Percentiles rank a stretch among this genome's conserved stretches.
These are phyloP conservation scores for Teratosphaeria epicoccoides DNA, from an alignment of 2,329 filamentous ascomycete species.

Conservation along the genomic window DNA sequence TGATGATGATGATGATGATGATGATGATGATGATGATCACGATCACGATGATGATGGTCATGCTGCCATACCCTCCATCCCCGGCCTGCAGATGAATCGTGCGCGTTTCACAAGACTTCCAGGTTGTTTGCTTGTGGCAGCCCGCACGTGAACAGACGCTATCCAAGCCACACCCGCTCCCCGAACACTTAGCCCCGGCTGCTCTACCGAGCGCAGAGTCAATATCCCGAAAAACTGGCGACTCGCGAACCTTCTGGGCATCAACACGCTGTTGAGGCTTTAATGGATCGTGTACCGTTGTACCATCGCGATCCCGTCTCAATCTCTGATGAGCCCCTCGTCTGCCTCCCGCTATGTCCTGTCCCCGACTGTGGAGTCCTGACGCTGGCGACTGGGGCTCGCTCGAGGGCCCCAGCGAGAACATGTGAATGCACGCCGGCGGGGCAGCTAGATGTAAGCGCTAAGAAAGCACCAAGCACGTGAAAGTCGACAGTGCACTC, in stretches of 20 bases:
- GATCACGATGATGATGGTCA: too few species aligned
- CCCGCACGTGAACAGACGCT: not conserved
- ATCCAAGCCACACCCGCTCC: too few species aligned
- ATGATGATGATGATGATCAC: too few species aligned
- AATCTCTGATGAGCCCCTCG: too few species aligned
- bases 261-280: not conserved
- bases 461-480: not conserved
- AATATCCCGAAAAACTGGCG: not conserved
- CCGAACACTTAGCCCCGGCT: not conserved
- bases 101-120: not conserved
- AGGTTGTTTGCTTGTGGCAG: not conserved
- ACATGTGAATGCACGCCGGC: not conserved
- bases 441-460: not conserved
- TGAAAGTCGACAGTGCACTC: not conserved
- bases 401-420: not conserved
- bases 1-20: too few species aligned
- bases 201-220: not conserved
- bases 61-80: too few species aligned
- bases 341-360: too few species aligned
- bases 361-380: not conserved
- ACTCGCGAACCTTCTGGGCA: not conserved
- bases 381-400: not conserved
- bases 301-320: not conserved
- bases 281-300: not conserved
- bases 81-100: too few species aligned